Base-by-base conservation (phyloP, 495 filamentous ascomycete genomes). In the Tuber umbilicatum region DNA sequence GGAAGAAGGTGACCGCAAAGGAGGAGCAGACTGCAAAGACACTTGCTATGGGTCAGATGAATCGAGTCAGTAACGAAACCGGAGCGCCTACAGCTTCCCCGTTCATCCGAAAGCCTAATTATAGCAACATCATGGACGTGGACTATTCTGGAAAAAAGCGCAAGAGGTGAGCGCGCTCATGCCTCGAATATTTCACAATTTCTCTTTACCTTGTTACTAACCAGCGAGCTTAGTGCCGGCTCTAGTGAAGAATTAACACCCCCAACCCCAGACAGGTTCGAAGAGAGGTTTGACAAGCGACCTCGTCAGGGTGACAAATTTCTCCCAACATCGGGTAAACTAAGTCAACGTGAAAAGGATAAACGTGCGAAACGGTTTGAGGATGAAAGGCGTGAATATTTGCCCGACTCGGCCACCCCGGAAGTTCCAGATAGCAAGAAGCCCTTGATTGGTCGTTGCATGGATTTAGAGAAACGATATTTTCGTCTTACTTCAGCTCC, bases 261-360 rank as follows among this genome's bases (percentile, higher is more conserved):
- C 40, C 47, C 76, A 70, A 50, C 47, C 74, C 75, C 75, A 79
- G 73, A 50, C 64, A 81, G 76, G 73, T 81, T 74, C 69, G 74
- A 77, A 70, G 81, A 83, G 38, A 79, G 79, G 79, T 75, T 76
- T 75, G 81, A 83, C 45, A 83, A 83, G 55, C 74, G 75, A 37
- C 73, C 72, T 75, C 82, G 81, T 42, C 81, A 76, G 70, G 71
- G 76, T 84, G 86, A 79, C 77, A 85, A 73, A 82, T 75, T 75
- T 40, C 74, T 74, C 69, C 75, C 74, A 73, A 69, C 76, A 86
- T 87, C 81, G 85, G 85, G 84, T 85, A 85, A 86, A 96, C 91
- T 95, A 97, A 97, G 91, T 94, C 89, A 93, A 84, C 91, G 90
- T 85, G 90, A 92, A 83, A 86, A 91, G 86, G 94, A 97, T 82